These are phyloP conservation scores for Sideroxylon spinosum DNA, from an alignment of 179 eudicot genomes.

Conservation along the genomic window DNA sequence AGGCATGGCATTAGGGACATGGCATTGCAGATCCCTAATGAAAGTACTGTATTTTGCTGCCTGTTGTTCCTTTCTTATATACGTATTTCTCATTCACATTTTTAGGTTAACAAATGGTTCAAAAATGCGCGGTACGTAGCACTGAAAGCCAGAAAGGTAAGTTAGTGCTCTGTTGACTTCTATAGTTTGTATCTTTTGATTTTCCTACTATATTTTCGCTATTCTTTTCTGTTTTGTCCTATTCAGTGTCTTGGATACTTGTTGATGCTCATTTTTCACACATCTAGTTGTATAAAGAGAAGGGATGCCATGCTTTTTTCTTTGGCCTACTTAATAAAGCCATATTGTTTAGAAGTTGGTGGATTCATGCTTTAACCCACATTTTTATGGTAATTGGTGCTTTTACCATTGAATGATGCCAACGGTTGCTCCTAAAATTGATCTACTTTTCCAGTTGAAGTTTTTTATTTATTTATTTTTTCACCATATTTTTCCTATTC, in stretches of 20 bases:
- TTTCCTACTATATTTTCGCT: constrained; percentile 3
- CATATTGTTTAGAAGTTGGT: not conserved
- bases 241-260: not conserved
- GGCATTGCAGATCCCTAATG: constrained; percentile 3
- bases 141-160: constrained; percentile 76
- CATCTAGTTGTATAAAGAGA: not conserved
- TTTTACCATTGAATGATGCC: not conserved
- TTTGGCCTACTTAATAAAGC: not conserved
- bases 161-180: constrained; percentile 4
- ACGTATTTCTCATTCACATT: constrained; percentile 10
- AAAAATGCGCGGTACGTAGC: constrained; percentile 91
- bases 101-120: constrained; percentile 93
- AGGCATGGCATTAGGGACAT: not conserved
- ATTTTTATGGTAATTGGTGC: constrained; percentile 4
- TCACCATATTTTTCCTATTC: too few relatives aligned
- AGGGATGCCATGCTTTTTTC: not conserved
- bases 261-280: not conserved
- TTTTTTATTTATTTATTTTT: too few relatives aligned
- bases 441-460: not conserved
- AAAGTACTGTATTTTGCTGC: constrained; percentile 6
- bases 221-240: not conserved
- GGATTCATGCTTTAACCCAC: not conserved
- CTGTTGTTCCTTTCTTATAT: not conserved
- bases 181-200: not conserved
- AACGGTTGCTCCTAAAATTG: not conserved